Evolutionary conservation across 2,329 filamentous ascomycete genomes (phyloP).

Genomic region (Biscogniauxia mediterranea): DNA sequence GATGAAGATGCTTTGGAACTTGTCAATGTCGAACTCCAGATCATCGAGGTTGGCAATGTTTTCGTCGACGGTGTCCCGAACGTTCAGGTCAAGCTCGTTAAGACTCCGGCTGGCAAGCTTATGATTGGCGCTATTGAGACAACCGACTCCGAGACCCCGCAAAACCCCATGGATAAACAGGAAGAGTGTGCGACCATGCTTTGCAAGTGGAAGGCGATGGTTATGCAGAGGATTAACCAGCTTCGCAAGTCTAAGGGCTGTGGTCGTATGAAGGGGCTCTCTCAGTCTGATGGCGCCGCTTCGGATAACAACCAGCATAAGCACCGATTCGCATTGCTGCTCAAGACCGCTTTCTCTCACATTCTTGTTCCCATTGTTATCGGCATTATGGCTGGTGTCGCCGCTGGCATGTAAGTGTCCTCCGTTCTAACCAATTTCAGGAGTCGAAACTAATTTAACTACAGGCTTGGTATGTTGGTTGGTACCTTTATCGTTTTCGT

Average conservation of each 20-base stretch:
- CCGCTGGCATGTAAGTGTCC: constrained; percentile 58
- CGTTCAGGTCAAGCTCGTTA: constrained; percentile 61
- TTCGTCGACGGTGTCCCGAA: constrained; percentile 54
- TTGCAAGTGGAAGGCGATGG: constrained; percentile 54
- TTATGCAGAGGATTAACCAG: constrained; percentile 42
- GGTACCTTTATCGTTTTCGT: constrained; percentile 61
- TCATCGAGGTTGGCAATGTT: constrained; percentile 57
- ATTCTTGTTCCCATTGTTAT: constrained; percentile 67
- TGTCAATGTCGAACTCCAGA: constrained; percentile 53
- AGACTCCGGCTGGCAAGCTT: constrained; percentile 54
- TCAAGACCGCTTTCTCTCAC: constrained; percentile 58
- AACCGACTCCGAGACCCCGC: constrained; percentile 29
- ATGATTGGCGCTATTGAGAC: constrained; percentile 51
- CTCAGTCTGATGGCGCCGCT: constrained; percentile 15
- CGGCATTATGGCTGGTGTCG: constrained; percentile 66
- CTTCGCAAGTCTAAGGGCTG: constrained; percentile 36
- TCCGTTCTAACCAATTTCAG: background rate
- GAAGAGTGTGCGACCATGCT: constrained; percentile 41
- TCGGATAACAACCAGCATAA: constrained; percentile 25
- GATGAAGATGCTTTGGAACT: constrained; percentile 52
- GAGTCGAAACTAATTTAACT: constrained; percentile 27
- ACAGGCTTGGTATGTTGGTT: constrained; percentile 61
- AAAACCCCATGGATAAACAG: constrained; percentile 30
- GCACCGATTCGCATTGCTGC: constrained; percentile 44
- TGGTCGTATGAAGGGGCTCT: constrained; percentile 30